These are phyloP conservation scores for Lophiotrema nucula DNA, from an alignment of 495 filamentous ascomycete species.

Conservation along the genomic window DNA sequence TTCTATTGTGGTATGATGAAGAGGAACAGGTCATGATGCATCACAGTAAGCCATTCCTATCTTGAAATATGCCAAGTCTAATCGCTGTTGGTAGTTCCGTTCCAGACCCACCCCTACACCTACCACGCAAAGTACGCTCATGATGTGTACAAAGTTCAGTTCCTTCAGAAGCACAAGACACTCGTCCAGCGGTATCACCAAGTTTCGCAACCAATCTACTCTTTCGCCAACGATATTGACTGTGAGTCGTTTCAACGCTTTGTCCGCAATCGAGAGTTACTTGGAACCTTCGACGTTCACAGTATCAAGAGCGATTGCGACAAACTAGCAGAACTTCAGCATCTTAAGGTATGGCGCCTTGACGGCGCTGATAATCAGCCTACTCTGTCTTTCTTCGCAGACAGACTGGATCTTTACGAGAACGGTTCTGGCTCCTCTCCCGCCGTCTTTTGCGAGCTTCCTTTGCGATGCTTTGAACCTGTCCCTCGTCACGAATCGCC, in stretches of 20 bases:
- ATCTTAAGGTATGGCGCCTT: not conserved
- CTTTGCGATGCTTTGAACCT: not conserved
- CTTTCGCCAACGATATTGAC: not conserved
- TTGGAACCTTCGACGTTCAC: not conserved
- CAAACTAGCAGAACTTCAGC: not conserved
- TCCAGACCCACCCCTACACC: not conserved
- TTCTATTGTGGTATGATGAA: not conserved
- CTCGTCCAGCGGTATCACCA: not conserved
- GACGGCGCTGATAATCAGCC: not conserved
- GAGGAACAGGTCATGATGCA: not conserved
- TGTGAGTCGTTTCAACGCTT: slow-evolving; percentile 1
- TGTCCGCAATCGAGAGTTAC: not conserved
- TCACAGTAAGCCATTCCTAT: not conserved
- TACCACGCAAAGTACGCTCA: not conserved
- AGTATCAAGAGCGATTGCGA: not conserved
- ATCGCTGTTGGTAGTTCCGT: not conserved
- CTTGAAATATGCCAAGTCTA: too few species aligned
- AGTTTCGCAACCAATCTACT: not conserved
- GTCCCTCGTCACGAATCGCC: not conserved
- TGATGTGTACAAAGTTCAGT: not conserved
- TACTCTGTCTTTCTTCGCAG: slow-evolving; percentile 1
- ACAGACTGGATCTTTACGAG: not conserved
- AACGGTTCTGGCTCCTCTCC: not conserved
- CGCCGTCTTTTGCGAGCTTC: not conserved
- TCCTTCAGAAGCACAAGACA: not conserved